A percentile compares a stretch with the other conserved stretches of the same genome.
These are phyloP conservation scores for Kurtzmaniella quercitrusa DNA, from an alignment of 1,139 yeast species.

Conservation along the genomic window DNA sequence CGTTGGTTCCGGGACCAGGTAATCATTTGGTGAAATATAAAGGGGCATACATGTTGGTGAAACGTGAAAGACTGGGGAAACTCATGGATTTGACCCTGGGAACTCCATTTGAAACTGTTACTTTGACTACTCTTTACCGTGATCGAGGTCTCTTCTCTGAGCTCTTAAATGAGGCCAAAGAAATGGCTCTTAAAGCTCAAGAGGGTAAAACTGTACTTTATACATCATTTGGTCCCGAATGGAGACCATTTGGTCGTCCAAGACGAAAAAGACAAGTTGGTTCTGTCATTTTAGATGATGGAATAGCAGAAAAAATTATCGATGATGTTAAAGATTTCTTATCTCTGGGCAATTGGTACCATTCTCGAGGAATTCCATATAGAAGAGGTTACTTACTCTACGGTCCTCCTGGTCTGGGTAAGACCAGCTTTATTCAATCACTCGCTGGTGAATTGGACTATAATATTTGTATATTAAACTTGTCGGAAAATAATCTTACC, in stretches of 20 bases:
- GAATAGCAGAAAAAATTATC: constrained; percentile 61
- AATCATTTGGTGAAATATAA: constrained; percentile 81
- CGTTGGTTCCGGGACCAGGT: constrained; percentile 98
- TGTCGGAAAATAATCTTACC: constrained; percentile 86
- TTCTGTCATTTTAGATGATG: constrained; percentile 80
- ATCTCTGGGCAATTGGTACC: constrained; percentile 83
- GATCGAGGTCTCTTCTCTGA: constrained; percentile 70
- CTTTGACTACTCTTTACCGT: constrained; percentile 81
- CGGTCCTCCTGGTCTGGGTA: constrained; percentile 99
- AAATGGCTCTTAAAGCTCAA: constrained; percentile 72
- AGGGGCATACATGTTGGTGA: constrained; percentile 85
- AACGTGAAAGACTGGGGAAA: constrained; percentile 86
- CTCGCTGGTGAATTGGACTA: constrained; percentile 95
- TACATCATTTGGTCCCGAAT: constrained; percentile 97
- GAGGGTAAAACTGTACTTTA: constrained; percentile 93
- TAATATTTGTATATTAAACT: constrained; percentile 86
- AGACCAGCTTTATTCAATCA: constrained; percentile 93
- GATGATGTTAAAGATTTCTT: constrained; percentile 79
- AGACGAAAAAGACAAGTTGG: constrained; percentile 79
- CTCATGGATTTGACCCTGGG: constrained; percentile 88
- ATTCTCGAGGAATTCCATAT: constrained; percentile 93
- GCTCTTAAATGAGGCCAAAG: constrained; percentile 80
- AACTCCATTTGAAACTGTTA: constrained; percentile 92
- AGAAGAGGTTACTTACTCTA: constrained; percentile 89
- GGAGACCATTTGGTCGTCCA: constrained; percentile 98